Base-by-base conservation (phyloP, 257 asterid species). In the Petunia secreta region DNA sequence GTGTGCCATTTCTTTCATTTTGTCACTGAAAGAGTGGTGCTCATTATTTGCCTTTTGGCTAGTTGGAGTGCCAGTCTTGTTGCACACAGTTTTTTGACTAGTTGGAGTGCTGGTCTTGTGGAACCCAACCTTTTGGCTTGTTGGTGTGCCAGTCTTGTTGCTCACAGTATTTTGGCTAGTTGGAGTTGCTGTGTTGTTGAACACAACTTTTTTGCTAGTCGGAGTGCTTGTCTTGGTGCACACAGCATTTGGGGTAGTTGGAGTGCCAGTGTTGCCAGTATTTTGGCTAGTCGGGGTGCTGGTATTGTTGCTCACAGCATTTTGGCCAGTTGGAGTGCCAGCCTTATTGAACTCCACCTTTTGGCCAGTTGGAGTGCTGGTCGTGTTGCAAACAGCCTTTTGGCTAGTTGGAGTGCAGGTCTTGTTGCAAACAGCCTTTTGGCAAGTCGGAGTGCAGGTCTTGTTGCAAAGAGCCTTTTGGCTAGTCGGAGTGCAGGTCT, bases 21-120 rank as follows among this genome's bases (percentile, higher is more conserved):
- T 79, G 14, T 79, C 76, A 0, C 48, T 1, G 8, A 79, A 64
- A 52, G 82, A 79, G 7, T 64, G 66, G 76, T 65, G 48, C 63
- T 79, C 75, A 36, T 79, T 57, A 39, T 79, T 79, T 15, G 63
- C 75, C 76, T 79, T 79, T 67, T 64, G 82, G 76, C 10, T 40
- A 25, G 65, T 79, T 1, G 48, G 64, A 10, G 63, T 52, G 82
- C 65, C 50, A 43, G 40, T 79, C 50, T 46, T 79, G 66, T 59
- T 43, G 57, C 6, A 10, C 63, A 64, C 64, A 16, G 16, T n/a
- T 53, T 39, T 79, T 36, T 79, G 75, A 34, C 44, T 36, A 73
- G 62, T 73, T 6, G 34, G 44, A 71, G 77, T 34, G 77, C 2
- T 48, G 60, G 62, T 10, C 62, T 71, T 71, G 25, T 25, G 25